A percentile compares a stretch with the other conserved stretches of the same genome.
phyloP scores from a whole-genome alignment of 176 grass and related monocot species.

The sorghum (Sorghum bicolor) region DNA sequence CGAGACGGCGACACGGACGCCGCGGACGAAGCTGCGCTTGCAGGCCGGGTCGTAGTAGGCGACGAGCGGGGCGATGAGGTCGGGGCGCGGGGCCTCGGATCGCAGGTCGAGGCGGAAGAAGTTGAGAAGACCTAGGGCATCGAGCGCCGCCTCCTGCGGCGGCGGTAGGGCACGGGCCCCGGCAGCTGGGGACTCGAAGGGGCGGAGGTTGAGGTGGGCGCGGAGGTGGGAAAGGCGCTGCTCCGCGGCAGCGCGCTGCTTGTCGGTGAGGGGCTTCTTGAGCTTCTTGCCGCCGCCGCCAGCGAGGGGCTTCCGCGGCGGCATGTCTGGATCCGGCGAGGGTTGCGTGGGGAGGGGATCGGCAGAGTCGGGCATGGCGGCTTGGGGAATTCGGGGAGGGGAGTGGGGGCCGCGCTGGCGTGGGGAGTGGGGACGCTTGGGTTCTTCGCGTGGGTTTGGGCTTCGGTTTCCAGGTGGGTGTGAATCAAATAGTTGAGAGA shows the following conservation, averaged over 20 bases:
- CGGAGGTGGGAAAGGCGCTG: constrained; percentile 48
- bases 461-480: not conserved
- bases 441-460: not conserved
- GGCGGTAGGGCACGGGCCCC: constrained; percentile 13
- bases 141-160: constrained; percentile 55
- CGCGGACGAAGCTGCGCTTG: constrained; percentile 69
- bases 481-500: not conserved
- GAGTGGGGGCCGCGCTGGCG: not conserved
- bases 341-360: constrained; percentile 12
- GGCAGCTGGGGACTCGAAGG: not conserved
- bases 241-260: constrained; percentile 48
- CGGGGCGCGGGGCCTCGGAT: constrained; percentile 36
- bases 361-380: constrained; percentile 27
- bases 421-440: not conserved
- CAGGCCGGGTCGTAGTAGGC: constrained; percentile 57
- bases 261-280: constrained; percentile 41
- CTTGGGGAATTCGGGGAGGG: constrained; percentile 12
- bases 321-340: constrained; percentile 40
- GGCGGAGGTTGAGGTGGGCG: constrained; percentile 26
- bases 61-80: constrained; percentile 59
- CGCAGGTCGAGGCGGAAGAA: constrained; percentile 55
- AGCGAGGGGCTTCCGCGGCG: constrained; percentile 16
- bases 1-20: constrained; percentile 45
- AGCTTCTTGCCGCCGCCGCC: constrained; percentile 29
- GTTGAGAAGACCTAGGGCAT: constrained; percentile 58